Evolutionary conservation across 1,284 basidiomycete genomes (phyloP), one percentile per base, ranked within the genome.

Genomic region (Fistulinella cinereoalba): DNA sequence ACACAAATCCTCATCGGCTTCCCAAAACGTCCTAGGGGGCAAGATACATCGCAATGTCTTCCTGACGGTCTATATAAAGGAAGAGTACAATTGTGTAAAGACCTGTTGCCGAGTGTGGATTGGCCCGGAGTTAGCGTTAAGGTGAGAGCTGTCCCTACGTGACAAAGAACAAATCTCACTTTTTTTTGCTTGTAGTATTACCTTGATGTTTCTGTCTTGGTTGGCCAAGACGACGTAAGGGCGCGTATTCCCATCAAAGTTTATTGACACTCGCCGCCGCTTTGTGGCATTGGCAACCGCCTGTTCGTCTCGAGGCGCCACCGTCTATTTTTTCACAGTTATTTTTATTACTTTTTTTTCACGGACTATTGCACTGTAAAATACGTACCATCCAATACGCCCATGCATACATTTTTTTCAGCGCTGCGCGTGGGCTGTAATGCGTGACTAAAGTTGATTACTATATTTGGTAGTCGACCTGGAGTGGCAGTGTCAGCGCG

Each of bases 1-100:
- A 79, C 74, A 11, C 72, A 76, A 42, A 70, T 85, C 38, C 76
- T 67, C 38, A 73, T 82, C 36, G 84, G 83, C 2, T 86, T 87
- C 53, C 81, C 82, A 15, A 86, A 86, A 52, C 76, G 83, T 15
- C 81, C 83, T 6, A 71, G 80, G 36, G 68, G 69, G 38, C 68
- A 70, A 10, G 58, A 60, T 36, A 61, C 63, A 28, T 64, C 67
- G 15, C 47, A 68, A 11, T 57, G 71, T 6, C 67, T 85, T 25
- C 84, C 84, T 0, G 83, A 86, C 57, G 85, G 84, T 7, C 69
- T 87, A 11, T 78, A 75, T 56, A 83, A 82, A 55, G 75, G 75
- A 32, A 76, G 74, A 46, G 67, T 87, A 28, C 61, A 69, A 32
- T 61, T 86, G 7, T 69, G 72, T 29, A 75, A 71, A 56, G 72